Conservation (phyloP, 148 eudicot genomes). For the Rhododendron ferrugineum region DNA sequence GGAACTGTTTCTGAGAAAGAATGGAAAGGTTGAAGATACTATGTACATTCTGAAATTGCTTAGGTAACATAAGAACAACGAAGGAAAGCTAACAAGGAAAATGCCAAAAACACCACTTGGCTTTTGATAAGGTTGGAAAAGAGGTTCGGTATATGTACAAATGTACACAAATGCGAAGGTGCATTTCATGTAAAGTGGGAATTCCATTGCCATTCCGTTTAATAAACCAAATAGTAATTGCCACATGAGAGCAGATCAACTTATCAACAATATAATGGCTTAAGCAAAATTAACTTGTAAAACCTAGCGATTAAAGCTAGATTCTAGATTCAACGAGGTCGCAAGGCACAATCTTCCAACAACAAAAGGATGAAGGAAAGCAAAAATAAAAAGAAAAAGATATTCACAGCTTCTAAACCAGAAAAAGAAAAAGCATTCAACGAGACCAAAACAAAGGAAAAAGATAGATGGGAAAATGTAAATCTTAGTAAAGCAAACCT, state of each 20-base stretch:
- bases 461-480: neutral
- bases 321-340: neutral
- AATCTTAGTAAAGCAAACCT: constrained; percentile 41
- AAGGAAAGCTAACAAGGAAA: neutral
- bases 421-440: neutral
- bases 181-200: neutral
- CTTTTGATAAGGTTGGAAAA: neutral
- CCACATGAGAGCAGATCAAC: neutral
- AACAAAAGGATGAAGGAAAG: neutral
- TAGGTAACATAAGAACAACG: neutral
- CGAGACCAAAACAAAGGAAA: neutral
- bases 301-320: neutral
- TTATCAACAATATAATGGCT: neutral
- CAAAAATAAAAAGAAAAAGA: neutral
- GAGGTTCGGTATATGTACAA: neutral
- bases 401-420: neutral
- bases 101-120: neutral
- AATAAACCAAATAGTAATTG: neutral
- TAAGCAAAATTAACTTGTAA: neutral
- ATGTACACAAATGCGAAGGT: neutral
- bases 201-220: neutral
- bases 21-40: neutral
- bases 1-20: neutral
- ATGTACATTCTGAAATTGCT: neutral
- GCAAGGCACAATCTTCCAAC: neutral